Conservation (phyloP, 176 grass and related monocot species). For the Ensete ventricosum region DNA sequence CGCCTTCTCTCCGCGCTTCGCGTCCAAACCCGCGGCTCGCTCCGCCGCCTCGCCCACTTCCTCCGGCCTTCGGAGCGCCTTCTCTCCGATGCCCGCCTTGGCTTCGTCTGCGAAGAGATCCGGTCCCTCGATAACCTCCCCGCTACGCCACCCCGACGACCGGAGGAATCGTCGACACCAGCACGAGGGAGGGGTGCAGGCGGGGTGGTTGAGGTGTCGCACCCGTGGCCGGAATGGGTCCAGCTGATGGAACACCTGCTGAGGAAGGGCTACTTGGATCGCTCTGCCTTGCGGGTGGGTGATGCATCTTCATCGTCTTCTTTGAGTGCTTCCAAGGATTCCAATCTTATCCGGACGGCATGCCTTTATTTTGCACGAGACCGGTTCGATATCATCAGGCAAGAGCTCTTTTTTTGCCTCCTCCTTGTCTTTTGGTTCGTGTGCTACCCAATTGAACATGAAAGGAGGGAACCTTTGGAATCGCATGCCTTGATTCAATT, state of each 20-base stretch:
- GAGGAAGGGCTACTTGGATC: constrained; percentile 52
- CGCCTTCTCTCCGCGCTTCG: not conserved
- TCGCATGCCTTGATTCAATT: not conserved
- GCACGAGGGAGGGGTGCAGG: not conserved
- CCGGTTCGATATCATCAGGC: constrained; percentile 61
- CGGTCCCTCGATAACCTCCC: not conserved
- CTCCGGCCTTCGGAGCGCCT: not conserved
- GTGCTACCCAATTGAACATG: not conserved
- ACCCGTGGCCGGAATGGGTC: not conserved
- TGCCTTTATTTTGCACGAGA: constrained; percentile 84
- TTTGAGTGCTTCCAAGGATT: constrained; percentile 20
- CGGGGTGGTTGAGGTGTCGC: constrained; percentile 1
- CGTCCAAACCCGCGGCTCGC: not conserved
- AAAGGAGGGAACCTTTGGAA: too few species aligned
- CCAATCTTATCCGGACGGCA: constrained; percentile 69
- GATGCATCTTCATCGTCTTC: not conserved
- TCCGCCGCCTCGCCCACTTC: not conserved
- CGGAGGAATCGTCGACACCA: not conserved
- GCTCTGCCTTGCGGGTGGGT: not conserved
- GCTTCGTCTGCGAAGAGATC: not conserved
- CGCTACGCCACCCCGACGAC: not conserved
- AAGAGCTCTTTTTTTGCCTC: not conserved
- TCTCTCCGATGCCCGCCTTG: not conserved
- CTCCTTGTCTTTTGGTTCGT: not conserved
- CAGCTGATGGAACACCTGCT: constrained; percentile 23